phyloP scores from a whole-genome alignment of 805 yeast genomes.

The Myxozyma mucilagina region DNA sequence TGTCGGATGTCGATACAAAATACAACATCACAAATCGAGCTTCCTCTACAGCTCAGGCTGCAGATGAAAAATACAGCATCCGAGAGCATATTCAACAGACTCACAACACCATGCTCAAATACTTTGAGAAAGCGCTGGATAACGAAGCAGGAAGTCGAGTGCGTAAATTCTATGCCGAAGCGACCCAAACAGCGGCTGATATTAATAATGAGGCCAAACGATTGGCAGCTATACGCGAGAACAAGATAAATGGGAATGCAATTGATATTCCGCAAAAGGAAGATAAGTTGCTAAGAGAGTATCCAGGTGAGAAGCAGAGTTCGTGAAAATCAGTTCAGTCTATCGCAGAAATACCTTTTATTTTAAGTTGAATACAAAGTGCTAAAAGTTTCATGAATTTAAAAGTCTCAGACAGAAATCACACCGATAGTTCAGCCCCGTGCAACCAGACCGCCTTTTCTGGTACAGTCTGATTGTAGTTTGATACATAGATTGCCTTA shows the following conservation, averaged over 20 bases:
- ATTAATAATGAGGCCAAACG: constrained; percentile 76
- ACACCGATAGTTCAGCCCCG: no score
- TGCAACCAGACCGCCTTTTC: no score
- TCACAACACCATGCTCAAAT: constrained; percentile 28
- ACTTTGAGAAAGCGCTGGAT: constrained; percentile 42
- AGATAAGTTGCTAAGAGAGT: background rate
- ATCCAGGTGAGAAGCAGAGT: no score
- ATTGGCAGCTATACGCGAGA: constrained; percentile 60
- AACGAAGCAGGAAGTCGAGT: constrained; percentile 56
- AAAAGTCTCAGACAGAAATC: no score
- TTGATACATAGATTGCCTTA: no score
- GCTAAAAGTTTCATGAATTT: no score
- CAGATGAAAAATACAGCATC: constrained; percentile 47
- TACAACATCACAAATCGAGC: constrained; percentile 31
- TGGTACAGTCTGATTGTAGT: no score
- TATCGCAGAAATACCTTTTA: no score
- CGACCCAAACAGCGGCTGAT: constrained; percentile 57
- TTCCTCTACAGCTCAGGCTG: constrained; percentile 30
- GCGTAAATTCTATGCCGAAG: constrained; percentile 58
- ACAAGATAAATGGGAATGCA: constrained; percentile 22
- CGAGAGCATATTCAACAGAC: constrained; percentile 44
- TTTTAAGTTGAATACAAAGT: no score
- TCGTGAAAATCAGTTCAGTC: no score
- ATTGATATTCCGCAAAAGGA: constrained; percentile 8
- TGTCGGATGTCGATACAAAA: constrained; percentile 45